A percentile compares a stretch with the other conserved stretches of the same genome.
phyloP scores from a whole-genome alignment of 305 asterid genomes.

The Fraxinus paxiana region DNA sequence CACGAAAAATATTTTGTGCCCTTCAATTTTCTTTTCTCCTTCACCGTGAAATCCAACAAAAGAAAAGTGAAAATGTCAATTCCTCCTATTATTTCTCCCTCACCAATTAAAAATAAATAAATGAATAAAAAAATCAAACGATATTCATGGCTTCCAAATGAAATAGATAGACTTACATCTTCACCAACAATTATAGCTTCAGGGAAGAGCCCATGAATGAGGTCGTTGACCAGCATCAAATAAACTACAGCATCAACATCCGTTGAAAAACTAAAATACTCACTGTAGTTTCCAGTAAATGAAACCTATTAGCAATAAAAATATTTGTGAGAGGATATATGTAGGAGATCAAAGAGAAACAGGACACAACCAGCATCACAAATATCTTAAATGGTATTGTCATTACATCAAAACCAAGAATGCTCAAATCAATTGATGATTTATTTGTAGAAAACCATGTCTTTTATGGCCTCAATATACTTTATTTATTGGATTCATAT shows the following conservation, averaged over 20 bases:
- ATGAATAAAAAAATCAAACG: background rate
- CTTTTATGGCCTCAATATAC: background rate
- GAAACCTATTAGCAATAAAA: conserved; percentile 50
- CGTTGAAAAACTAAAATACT: conserved; percentile 80
- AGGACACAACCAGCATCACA: background rate
- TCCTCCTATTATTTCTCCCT: background rate
- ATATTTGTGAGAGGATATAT: conserved; percentile 22
- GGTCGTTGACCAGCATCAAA: conserved; percentile 94
- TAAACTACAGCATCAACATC: conserved; percentile 97
- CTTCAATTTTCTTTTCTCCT: background rate
- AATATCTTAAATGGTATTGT: conserved; percentile 19
- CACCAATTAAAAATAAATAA: background rate
- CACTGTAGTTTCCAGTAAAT: conserved; percentile 89
- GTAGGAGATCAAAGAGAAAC: conserved; percentile 2
- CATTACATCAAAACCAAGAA: conserved; percentile 3
- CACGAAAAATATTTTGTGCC: background rate
- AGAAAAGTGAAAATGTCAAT: background rate
- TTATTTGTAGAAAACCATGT: conserved; percentile 4
- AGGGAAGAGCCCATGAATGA: conserved; percentile 90
- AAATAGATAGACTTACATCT: conserved; percentile 64
- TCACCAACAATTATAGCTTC: conserved; percentile 86
- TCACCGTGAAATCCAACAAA: background rate
- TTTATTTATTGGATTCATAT: background rate
- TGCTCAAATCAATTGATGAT: conserved; percentile 10
- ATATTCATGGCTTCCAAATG: conserved; percentile 9